Conservation (phyloP, 495 filamentous ascomycete genomes). For the Tetracladium marchalianum region DNA sequence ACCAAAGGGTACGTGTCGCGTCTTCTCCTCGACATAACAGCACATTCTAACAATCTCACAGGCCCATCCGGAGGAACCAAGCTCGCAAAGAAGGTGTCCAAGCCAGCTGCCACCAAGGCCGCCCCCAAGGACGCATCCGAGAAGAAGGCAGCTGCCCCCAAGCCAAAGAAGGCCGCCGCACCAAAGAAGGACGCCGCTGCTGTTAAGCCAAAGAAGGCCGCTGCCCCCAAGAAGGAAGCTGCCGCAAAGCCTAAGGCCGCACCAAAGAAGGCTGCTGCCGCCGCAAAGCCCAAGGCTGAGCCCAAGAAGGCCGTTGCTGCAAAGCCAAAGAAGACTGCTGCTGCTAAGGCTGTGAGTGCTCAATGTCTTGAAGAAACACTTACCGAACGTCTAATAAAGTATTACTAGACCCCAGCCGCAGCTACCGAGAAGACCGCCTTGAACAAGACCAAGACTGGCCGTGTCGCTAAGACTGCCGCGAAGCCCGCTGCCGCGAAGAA, state of each 20-base stretch:
- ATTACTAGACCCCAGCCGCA: slow-evolving; percentile 40
- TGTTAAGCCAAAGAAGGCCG: slow-evolving; percentile 28
- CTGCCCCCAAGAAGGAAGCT: slow-evolving; percentile 30
- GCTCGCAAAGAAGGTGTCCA: slow-evolving; percentile 73
- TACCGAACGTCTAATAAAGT: slow-evolving; percentile 30
- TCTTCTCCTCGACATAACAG: slow-evolving; percentile 9
- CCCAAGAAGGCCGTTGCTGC: slow-evolving; percentile 22
- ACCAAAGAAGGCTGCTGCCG: slow-evolving; percentile 29
- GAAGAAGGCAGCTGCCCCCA: slow-evolving; percentile 31
- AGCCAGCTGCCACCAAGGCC: slow-evolving; percentile 31
- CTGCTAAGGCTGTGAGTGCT: slow-evolving; percentile 13
- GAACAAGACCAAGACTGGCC: slow-evolving; percentile 72
- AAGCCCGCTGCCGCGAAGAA: slow-evolving; percentile 38
- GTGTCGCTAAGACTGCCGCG: slow-evolving; percentile 61
- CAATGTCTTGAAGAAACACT: neutral
- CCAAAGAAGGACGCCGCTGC: slow-evolving; percentile 31
- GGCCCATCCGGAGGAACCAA: slow-evolving; percentile 92
- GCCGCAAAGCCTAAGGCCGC: slow-evolving; percentile 42
- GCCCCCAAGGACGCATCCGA: slow-evolving; percentile 25
- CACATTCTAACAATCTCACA: slow-evolving; percentile 1
- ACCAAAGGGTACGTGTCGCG: slow-evolving; percentile 73
- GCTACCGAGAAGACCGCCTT: slow-evolving; percentile 57
- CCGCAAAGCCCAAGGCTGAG: slow-evolving; percentile 12
- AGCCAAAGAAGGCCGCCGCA: slow-evolving; percentile 42
- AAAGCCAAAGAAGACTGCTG: slow-evolving; percentile 12